phyloP scores from a whole-genome alignment of 1,284 basidiomycete species.

The Tylopilus sp. region DNA sequence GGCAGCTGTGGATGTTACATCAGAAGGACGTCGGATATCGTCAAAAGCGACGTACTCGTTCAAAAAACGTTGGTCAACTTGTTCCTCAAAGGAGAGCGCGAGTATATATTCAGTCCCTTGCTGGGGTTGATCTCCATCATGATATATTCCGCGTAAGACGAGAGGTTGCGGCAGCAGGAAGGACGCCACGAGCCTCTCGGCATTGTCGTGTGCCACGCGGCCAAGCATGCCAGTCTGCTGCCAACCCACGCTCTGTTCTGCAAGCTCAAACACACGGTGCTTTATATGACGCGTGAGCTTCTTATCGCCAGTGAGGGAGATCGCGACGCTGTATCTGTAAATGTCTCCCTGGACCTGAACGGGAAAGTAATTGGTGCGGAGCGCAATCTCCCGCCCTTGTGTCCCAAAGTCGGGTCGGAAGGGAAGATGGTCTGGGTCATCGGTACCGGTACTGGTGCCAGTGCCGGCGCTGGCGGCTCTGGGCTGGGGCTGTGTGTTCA shows the following conservation, averaged over 20 bases:
- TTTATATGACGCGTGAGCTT: conserved; percentile 19
- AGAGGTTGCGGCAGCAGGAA: conserved; percentile 19
- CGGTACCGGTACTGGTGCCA: too few relatives aligned
- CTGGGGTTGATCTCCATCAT: not conserved
- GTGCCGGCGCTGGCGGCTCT: not conserved
- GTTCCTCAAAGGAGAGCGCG: conserved; percentile 11
- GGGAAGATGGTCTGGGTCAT: conserved; percentile 13
- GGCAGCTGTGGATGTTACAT: conserved; percentile 20
- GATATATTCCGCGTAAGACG: conserved; percentile 14
- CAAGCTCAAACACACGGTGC: conserved; percentile 25
- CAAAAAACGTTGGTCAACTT: conserved; percentile 21
- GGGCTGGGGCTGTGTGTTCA: conserved; percentile 23
- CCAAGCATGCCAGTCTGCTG: conserved; percentile 12
- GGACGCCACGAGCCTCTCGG: conserved; percentile 27
- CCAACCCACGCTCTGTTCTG: conserved; percentile 22
- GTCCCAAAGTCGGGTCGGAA: conserved; percentile 44
- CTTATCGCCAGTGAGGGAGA: conserved; percentile 4
- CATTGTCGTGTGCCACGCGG: conserved; percentile 27
- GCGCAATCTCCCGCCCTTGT: conserved; percentile 36
- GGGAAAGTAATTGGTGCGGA: conserved; percentile 52
- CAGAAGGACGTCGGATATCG: not conserved
- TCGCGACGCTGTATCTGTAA: conserved; percentile 18
- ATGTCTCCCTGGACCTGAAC: conserved; percentile 36
- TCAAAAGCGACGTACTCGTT: conserved; percentile 5
- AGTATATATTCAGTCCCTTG: conserved; percentile 12